Evolutionary conservation across 2,329 filamentous ascomycete genomes (phyloP).

Genomic region (Exophiala sideris): DNA sequence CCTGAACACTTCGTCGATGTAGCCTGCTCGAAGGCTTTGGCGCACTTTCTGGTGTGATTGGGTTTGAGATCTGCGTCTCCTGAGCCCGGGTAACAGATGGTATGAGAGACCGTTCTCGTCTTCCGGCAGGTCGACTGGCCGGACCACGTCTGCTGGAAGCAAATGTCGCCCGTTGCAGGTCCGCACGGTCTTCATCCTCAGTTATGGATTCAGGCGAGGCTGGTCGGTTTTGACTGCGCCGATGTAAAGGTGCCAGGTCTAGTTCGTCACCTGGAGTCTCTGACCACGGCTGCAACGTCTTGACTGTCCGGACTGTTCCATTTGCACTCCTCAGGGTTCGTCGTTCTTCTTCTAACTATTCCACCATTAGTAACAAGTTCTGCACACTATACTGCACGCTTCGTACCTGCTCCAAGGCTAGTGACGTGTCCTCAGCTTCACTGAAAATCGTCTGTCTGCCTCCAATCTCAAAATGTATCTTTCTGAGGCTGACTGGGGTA

Average conservation of each 20-base stretch:
- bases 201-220: slow-evolving; percentile 29
- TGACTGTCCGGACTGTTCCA: slow-evolving; percentile 23
- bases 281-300: slow-evolving; percentile 13
- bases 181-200: slow-evolving; percentile 21
- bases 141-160: neutral
- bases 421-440: slow-evolving; percentile 57
- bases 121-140: neutral
- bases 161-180: neutral
- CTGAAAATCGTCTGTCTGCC: slow-evolving; percentile 60
- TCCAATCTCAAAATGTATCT: slow-evolving; percentile 70
- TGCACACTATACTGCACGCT: slow-evolving; percentile 30
- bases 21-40: slow-evolving; percentile 4
- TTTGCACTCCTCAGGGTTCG: slow-evolving; percentile 20
- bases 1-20: slow-evolving; percentile 6
- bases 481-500: slow-evolving; percentile 73
- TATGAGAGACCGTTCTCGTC: slow-evolving; percentile 6
- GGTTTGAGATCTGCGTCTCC: slow-evolving; percentile 23
- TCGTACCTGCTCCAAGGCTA: slow-evolving; percentile 44
- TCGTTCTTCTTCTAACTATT: slow-evolving; percentile 25
- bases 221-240: slow-evolving; percentile 17
- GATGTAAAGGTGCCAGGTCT: slow-evolving; percentile 1
- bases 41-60: slow-evolving; percentile 27
- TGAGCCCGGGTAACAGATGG: slow-evolving; percentile 21
- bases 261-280: slow-evolving; percentile 4
- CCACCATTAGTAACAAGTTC: neutral